phyloP scores from a whole-genome alignment of 1,284 basidiomycete species.

The Cystobasidium sp. region DNA sequence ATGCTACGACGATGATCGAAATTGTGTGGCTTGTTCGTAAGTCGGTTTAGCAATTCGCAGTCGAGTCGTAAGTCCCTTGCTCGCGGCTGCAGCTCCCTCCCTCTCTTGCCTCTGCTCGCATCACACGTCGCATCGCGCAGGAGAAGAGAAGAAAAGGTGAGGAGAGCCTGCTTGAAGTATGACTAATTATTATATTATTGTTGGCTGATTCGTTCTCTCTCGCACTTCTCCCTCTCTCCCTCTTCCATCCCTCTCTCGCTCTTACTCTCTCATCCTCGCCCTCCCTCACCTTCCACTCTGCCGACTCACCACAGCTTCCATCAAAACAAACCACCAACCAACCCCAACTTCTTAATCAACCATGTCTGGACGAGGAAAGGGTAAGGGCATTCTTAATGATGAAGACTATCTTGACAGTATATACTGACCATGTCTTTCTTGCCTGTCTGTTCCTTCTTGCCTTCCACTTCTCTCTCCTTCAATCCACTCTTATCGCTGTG shows the following conservation, averaged over 20 bases:
- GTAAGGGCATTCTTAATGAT: conserved; percentile 5
- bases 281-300: not conserved
- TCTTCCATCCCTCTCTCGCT: not conserved
- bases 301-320: conserved; percentile 15
- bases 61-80: no score
- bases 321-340: conserved; percentile 11
- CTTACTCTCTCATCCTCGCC: not conserved
- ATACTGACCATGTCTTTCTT: not conserved
- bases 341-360: conserved; percentile 49
- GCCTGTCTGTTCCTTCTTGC: not conserved
- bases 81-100: conserved; percentile 6
- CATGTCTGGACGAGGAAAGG: conserved; percentile 81
- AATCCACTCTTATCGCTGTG: not conserved
- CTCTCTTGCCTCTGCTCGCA: conserved; percentile 18
- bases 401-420: not conserved
- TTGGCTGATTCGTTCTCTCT: not conserved
- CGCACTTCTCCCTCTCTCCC: not conserved
- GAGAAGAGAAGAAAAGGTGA: not conserved
- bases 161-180: not conserved
- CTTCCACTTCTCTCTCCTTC: not conserved
- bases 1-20: not conserved
- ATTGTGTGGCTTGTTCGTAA: not conserved
- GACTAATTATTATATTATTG: not conserved
- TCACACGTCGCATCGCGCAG: not conserved
- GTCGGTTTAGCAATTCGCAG: no score